These are phyloP conservation scores for Fusarium sp. DNA, from an alignment of 2,329 filamentous ascomycete species.

Conservation along the genomic window DNA sequence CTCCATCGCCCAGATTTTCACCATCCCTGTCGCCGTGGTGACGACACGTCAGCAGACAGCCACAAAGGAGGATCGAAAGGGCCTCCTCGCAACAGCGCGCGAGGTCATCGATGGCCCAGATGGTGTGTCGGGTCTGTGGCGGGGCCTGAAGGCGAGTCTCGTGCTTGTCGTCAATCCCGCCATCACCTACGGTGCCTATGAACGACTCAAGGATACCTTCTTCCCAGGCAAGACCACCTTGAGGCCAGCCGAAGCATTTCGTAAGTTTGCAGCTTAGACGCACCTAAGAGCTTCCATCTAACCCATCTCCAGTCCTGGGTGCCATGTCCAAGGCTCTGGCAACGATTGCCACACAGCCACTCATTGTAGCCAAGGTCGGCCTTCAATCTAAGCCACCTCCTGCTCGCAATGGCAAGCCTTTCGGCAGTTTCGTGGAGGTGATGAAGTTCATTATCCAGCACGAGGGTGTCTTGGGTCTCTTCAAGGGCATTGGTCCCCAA, in stretches of 20 bases:
- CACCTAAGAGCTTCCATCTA: conserved; percentile 4
- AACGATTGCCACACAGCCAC: conserved; percentile 90
- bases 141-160: conserved; percentile 93
- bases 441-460: conserved; percentile 94
- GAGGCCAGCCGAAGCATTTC: conserved; percentile 88
- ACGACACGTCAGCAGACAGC: conserved; percentile 98
- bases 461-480: conserved; percentile 85
- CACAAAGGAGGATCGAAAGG: conserved; percentile 83
- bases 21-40: conserved; percentile 94
- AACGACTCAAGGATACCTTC: conserved; percentile 81
- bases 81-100: conserved; percentile 85
- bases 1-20: conserved; percentile 93
- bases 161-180: conserved; percentile 96
- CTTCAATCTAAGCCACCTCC: conserved; percentile 93
- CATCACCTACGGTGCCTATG: conserved; percentile 97
- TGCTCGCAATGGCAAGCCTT: conserved; percentile 86
- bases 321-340: conserved; percentile 93
- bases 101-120: conserved; percentile 94
- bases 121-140: conserved; percentile 89
- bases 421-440: conserved; percentile 93
- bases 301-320: conserved; percentile 75
- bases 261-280: conserved; percentile 66
- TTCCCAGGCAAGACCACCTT: conserved; percentile 83
- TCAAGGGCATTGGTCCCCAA: conserved; percentile 97
- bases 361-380: conserved; percentile 98